Evolutionary conservation across 2,329 filamentous ascomycete genomes (phyloP), one percentile per base, ranked within the genome.

Genomic region (Fusarium mangiferae): DNA sequence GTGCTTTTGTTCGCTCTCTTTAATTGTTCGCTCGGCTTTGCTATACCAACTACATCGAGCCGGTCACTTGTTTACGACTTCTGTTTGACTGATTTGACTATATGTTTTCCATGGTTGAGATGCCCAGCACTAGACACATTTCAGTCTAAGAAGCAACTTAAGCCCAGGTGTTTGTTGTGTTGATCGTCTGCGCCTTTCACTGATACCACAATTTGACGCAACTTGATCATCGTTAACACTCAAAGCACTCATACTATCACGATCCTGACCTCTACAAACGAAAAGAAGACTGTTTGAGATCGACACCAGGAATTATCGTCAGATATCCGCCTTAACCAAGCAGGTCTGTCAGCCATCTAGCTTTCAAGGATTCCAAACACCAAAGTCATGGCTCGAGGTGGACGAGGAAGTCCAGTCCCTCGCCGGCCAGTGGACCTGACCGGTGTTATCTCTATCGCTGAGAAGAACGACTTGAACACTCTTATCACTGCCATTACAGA

Each of bases 401-500:
- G 82, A 55, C 80, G 83, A 73, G 79, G 75, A 62, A 75, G 74
- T 55, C 80, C 78, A 66, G 81, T 77, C 54, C 76, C 78, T 65
- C 85, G 84, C 66, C 84, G 86, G 24, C 82, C 87, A 42, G 84
- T 87, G 45, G 88, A 90, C 69, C 75, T 91, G 70, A 89, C 85
- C 59, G 83, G 83, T 33, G 78, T 88, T 58, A 79, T 90, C 42
- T 87, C 81, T 26, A 51, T 80, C 9, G 81, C 84, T 5, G 88
- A 91, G 76, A 86, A 84, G 74, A 82, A 83, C 38, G 88, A 91
- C 65, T 80, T 92, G 45, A 81, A 83, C n/a, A 82, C 83, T 7
- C 83, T 92, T 18, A 80, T 89, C 65, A 83, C 79, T 33, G 84
- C 84, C 51, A 87, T 90, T 70, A 87, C 86, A 41, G 89, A 90